Base-by-base conservation (phyloP, 768 basidiomycete species). In the Tricholoma bakamatsutake region DNA sequence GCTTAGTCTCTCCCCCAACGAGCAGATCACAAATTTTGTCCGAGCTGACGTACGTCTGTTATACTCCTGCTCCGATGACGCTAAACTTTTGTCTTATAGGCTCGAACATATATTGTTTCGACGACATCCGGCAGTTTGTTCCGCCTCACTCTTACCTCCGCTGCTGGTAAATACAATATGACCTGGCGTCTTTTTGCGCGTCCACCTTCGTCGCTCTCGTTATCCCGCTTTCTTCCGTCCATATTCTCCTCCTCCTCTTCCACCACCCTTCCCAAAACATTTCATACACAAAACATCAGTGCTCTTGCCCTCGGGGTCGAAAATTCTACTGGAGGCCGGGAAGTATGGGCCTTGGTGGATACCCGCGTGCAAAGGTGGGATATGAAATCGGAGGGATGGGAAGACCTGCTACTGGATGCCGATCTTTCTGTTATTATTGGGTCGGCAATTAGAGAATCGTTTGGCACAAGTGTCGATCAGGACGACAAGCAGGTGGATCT, bases 361-460 rank as follows among this genome's bases (percentile, higher is more conserved):
- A 83, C 80, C 15, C 74, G 80, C 13, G 65, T 92, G 33, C 88
- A 90, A 64, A 80, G 76, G 56, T 93, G 90, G 90, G 80, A 75
- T 30, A 74, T 87, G 72, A 78, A 78, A 47, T 59, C 76, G 8
- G 87, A 85, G 64, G 86, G 84, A 33, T 87, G 84, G 82, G 88
- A 90, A 63, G 83, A 87, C 56, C 63, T 87, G 27, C 61, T 77
- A 2, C 55, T 77, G 34, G 86, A 89, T 58, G 69, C 72, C 42
- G 84, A 88, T 57, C 63, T 88, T n/a, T 72, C 75, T 0, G 73
- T 62, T 0, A 69, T 80, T 17, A 70, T 86, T 9, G 72, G 74
- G 5, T 64, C 72, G 1, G 80, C 79, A 17, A 67, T 90, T 18
- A 68, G 78, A 39, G 69, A 73, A 33, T 71, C 71, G 0, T 74